Evolutionary conservation across 495 filamentous ascomycete species (phyloP), one percentile per base, ranked within the genome.

Genomic region (Tuber indicum): DNA sequence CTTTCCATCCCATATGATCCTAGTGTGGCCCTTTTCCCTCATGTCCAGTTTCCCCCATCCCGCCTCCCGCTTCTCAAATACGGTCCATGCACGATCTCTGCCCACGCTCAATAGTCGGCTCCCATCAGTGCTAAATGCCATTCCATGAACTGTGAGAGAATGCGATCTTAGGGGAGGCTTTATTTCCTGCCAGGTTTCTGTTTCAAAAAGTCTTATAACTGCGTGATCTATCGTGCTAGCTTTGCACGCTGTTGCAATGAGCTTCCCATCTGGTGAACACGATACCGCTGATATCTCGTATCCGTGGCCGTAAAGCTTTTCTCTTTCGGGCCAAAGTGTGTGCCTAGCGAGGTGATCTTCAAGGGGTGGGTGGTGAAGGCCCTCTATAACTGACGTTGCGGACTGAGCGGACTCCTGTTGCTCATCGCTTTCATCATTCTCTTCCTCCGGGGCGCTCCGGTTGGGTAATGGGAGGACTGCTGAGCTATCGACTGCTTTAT

Each of bases 221-320:
- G 96, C 96, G 82, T 99, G 96, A 79, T 97, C 94, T 72, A 94
- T 85, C 21, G 93, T 96, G 84, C 90, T 94, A 26, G 96, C 96
- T 83, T 91, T 92, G 86, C 95, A 98, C 3, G 95, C 93, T n/a
- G 93, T 97, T 26, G 96, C 96, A 47, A 99, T 88, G 39, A 97
- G 79, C 2, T 82, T 86, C 23, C 91, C 91, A 80, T 92, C 91
- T 77, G 92, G 89, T 79, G 90, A 93, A 12, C 90, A 88, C n/a
- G 94, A 92, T 39, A 97, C 89, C 16, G 93, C 91, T 36, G 94
- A 96, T 62, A 99, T 96, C 84, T 99, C 96, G 86, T 97, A 97
- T n/a, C 96, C 96, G 85, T 99, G 96, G 9, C 96, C 96, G 84
- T 99, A 99, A 8, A 99, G 89, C 85, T 99, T 99, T 83, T 98